Percentiles rank a stretch among this genome's conserved stretches.
phyloP scores from a whole-genome alignment of 75 land plant species.

The Isoetes taiwanensis region DNA sequence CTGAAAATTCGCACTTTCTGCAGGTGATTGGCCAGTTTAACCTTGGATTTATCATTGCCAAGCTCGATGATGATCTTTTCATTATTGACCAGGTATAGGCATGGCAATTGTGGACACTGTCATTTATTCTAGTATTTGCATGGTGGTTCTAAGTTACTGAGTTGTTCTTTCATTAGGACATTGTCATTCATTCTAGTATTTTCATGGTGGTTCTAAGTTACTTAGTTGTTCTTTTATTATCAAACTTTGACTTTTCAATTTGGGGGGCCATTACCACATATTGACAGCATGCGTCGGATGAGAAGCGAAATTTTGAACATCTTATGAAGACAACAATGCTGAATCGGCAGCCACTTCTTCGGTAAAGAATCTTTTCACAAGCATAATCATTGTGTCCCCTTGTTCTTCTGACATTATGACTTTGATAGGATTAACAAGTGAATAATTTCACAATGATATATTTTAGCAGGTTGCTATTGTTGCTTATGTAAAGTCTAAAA shows the following conservation, averaged over 20 bases:
- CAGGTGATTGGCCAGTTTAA: slow-evolving; percentile 96
- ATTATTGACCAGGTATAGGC: slow-evolving; percentile 77
- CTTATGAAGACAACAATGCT: slow-evolving; percentile 68
- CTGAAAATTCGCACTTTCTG: no score
- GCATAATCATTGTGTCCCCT: no score
- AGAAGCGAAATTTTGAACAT: slow-evolving; percentile 88
- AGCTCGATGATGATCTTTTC: slow-evolving; percentile 65
- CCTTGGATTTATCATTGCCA: slow-evolving; percentile 87
- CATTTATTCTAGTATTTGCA: background rate
- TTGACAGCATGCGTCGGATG: slow-evolving; percentile 95
- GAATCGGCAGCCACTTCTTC: slow-evolving; percentile 78
- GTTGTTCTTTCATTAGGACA: background rate
- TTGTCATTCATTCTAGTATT: background rate
- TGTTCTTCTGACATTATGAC: no score
- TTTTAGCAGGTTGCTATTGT: no score
- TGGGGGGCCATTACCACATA: background rate
- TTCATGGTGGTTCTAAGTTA: background rate
- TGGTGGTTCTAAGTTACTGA: background rate
- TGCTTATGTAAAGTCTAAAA: no score
- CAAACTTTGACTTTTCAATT: background rate
- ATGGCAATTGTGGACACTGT: slow-evolving; percentile 1
- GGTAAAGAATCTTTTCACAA: no score
- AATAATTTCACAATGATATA: no score
- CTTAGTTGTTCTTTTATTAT: background rate
- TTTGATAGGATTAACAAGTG: no score